These are phyloP conservation scores for Phaeosphaeriaceae sp. DNA, from an alignment of 2,329 filamentous ascomycete species.

Conservation along the genomic window DNA sequence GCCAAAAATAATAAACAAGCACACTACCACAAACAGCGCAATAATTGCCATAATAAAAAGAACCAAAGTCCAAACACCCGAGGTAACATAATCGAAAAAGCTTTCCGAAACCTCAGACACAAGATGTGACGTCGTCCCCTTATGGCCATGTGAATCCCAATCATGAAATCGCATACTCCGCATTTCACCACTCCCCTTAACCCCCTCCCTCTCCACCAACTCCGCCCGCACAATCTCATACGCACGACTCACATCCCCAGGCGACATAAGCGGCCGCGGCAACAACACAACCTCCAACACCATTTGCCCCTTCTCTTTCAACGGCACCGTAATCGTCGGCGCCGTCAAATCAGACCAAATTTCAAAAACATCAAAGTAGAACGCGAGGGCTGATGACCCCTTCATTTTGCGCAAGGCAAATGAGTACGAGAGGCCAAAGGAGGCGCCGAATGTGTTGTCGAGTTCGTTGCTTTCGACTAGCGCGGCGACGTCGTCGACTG, in stretches of 20 bases:
- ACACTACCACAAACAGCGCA: conserved; percentile 31
- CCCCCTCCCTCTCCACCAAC: conserved; percentile 17
- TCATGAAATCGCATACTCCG: conserved; percentile 35
- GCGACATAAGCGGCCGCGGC: conserved; percentile 29
- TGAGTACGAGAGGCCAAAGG: conserved; percentile 39
- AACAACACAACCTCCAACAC: conserved; percentile 39
- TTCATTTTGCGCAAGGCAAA: conserved; percentile 29
- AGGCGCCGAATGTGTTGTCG: conserved; percentile 27
- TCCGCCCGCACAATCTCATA: conserved; percentile 36
- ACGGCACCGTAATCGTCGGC: conserved; percentile 13
- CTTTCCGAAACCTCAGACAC: conserved; percentile 11
- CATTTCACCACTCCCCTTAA: not conserved
- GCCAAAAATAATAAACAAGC: conserved; percentile 34
- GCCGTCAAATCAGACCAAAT: conserved; percentile 24
- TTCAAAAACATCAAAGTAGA: conserved; percentile 40
- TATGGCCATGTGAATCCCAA: conserved; percentile 39
- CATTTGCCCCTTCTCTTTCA: conserved; percentile 29
- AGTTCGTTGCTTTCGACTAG: conserved; percentile 28
- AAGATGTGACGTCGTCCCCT: conserved; percentile 33
- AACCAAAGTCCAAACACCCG: conserved; percentile 33
- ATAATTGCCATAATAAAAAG: conserved; percentile 31
- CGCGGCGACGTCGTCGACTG: conserved; percentile 16
- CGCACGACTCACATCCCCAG: conserved; percentile 19
- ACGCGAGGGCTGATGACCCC: conserved; percentile 25
- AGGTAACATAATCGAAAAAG: conserved; percentile 26